phyloP scores from a whole-genome alignment of 805 yeast genomes.

The Ogataea methanolica region DNA sequence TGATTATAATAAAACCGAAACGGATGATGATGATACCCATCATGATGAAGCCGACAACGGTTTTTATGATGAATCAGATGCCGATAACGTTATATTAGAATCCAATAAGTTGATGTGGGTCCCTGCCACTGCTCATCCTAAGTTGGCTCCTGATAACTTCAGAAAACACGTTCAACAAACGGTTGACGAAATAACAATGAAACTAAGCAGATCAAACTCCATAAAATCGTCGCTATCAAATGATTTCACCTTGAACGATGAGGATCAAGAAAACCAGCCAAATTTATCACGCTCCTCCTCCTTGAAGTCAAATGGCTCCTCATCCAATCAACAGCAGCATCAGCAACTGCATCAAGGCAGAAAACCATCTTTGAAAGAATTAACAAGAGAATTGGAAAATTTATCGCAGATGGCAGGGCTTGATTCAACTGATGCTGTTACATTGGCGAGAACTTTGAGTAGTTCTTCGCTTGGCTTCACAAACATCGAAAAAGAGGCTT shows the following conservation, averaged over 20 bases:
- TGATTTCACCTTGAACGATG: conserved; percentile 11
- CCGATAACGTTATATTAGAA: conserved; percentile 22
- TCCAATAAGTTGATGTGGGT: conserved; percentile 77
- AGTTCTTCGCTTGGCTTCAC: conserved; percentile 61
- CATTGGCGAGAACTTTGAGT: conserved; percentile 76
- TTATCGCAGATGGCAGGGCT: conserved; percentile 74
- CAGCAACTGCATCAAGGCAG: not conserved
- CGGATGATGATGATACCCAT: not conserved
- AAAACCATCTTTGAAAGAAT: conserved; percentile 64
- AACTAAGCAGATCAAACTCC: conserved; percentile 27
- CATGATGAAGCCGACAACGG: conserved; percentile 3
- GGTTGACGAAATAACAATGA: conserved; percentile 47
- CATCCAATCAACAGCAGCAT: not conserved
- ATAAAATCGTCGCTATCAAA: conserved; percentile 22
- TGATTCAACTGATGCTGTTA: conserved; percentile 74
- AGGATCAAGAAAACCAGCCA: not conserved
- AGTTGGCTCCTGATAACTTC: conserved; percentile 87
- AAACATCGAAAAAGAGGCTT: conserved; percentile 42
- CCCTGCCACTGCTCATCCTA: conserved; percentile 92
- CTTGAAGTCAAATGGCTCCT: not conserved
- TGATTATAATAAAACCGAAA: not conserved
- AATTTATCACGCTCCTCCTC: conserved; percentile 2
- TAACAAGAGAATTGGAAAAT: conserved; percentile 70
- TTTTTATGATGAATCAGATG: conserved; percentile 10
- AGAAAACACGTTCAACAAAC: conserved; percentile 58